Evolutionary conservation across 768 basidiomycete species (phyloP).

Genomic region (Tylopilus cervinicoccineus): DNA sequence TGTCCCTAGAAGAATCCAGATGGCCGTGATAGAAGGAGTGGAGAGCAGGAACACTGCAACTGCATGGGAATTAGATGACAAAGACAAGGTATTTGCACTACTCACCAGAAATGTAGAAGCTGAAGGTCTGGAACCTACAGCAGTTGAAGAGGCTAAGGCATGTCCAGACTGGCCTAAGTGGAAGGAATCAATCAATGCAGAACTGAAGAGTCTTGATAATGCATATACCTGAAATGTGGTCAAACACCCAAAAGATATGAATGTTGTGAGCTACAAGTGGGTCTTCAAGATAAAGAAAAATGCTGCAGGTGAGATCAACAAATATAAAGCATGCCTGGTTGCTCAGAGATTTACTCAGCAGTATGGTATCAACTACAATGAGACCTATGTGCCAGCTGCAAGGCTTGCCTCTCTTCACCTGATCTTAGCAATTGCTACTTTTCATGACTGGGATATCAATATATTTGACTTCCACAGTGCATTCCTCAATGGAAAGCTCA

Average conservation of each 20-base stretch:
- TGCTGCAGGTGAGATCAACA: slow-evolving; percentile 28
- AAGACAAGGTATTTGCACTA: neutral
- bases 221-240: neutral
- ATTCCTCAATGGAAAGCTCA: neutral
- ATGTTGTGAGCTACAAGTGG: slow-evolving; percentile 30
- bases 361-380: neutral
- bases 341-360: neutral
- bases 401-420: neutral
- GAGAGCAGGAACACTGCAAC: neutral
- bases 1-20: neutral
- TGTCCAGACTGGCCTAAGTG: neutral
- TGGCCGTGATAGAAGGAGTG: neutral
- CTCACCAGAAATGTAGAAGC: neutral
- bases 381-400: neutral
- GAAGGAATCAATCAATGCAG: neutral
- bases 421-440: neutral
- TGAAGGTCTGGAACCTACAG: no score
- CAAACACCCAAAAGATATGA: neutral
- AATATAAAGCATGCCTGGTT: slow-evolving; percentile 4
- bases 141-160: no score
- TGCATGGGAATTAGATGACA: neutral
- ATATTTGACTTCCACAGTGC: neutral
- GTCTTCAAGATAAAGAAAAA: slow-evolving; percentile 43
- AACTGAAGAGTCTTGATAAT: neutral
- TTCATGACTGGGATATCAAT: neutral